A percentile compares a stretch with the other conserved stretches of the same genome.
These are phyloP conservation scores for Stentor coeruleus DNA, from an alignment of 73 alveolate genomes.

Conservation along the genomic window DNA sequence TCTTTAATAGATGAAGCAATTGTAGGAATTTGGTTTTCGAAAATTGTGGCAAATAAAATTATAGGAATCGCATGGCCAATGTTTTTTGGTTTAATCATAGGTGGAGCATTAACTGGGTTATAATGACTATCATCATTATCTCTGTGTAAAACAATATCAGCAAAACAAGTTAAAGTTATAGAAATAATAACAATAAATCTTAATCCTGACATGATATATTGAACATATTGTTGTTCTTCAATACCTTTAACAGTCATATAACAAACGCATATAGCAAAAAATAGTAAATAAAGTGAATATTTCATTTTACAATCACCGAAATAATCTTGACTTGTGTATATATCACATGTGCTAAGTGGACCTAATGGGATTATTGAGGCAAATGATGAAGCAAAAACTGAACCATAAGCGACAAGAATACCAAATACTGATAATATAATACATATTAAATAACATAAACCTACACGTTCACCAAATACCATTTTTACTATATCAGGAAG, in stretches of 20 bases:
- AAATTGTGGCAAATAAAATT: neutral
- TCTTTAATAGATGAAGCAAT: neutral
- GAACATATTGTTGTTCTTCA: neutral
- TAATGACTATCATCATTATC: neutral
- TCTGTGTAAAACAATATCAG: neutral
- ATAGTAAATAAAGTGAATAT: slow-evolving; percentile 4
- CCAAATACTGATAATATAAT: neutral
- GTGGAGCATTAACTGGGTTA: neutral
- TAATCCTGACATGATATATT: neutral
- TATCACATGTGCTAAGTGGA: neutral
- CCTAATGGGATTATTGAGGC: slow-evolving; percentile 24
- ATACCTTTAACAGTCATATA: slow-evolving; percentile 19
- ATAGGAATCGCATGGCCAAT: slow-evolving; percentile 14
- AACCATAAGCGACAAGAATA: neutral
- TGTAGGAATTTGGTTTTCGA: neutral
- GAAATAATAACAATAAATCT: neutral
- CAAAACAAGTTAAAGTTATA: neutral
- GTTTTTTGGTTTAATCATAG: neutral
- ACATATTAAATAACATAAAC: neutral
- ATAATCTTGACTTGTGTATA: neutral
- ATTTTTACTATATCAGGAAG: neutral
- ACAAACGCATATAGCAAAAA: neutral
- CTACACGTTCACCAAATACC: neutral
- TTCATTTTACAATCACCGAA: neutral
- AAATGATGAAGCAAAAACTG: slow-evolving; percentile 13